Evolutionary conservation across 805 yeast species (phyloP), one percentile per base, ranked within the genome.

Genomic region (Candida hispaniensis): DNA sequence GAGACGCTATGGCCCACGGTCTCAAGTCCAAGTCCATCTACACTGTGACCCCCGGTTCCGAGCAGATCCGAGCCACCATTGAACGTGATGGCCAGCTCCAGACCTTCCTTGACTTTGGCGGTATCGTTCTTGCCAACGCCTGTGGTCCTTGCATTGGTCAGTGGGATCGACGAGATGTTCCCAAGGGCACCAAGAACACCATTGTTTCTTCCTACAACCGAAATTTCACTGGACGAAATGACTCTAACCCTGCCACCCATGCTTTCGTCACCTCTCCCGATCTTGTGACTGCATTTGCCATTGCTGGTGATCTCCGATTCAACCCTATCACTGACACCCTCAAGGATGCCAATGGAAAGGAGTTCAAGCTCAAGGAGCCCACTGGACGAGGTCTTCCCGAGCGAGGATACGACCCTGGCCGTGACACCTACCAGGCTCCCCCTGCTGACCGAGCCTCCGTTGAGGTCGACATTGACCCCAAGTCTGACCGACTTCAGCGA

Each of bases 131-230:
- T 56, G 96, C 97, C 43, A 88, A 88, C 58, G 97, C 97, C 41
- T 88, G 97, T 71, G 97, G 97, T 55, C 97, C 97, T 57, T 86
- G 97, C 73, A 86, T 86, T 57, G 97, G 97, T 55, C 96, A 88
- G 70, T 88, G 97, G 97, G 95, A 86, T 61, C 79, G 97, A 65
- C 79, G 70, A 54, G 86, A 81, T 59, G 74, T 82, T 60, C 75
- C 81, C 69, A 83, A 81, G 71, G 91, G 86, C 59, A 94, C 81
- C 62, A 79, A 82, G 66, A 88, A 88, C 73, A 88, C 96, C 52
- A 88, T 88, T 62, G 88, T 88, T 54, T 81, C 96, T 25, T 83
- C 95, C 44, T 88, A 81, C 77, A 88, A 88, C 79, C 81, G 97
- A 73, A 88, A 88, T 67, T 88, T 88, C 73, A 80, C 94, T 51